phyloP scores from a whole-genome alignment of 345 rosid species.

The Populus pruinosa region DNA sequence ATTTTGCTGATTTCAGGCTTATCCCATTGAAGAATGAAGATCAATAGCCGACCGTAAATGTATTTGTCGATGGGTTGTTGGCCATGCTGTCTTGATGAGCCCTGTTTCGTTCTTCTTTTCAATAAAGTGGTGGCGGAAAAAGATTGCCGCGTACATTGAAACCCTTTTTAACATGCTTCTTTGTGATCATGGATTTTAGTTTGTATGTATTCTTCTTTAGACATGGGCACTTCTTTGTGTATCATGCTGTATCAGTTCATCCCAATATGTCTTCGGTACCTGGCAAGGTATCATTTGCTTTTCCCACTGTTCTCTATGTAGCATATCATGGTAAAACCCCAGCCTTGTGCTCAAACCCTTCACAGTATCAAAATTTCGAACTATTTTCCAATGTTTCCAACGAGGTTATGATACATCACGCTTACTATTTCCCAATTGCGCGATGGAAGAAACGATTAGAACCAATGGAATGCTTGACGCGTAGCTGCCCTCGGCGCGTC shows the following conservation, averaged over 20 bases:
- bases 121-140: conserved; percentile 19
- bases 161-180: not conserved
- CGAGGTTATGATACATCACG: no score
- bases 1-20: conserved; percentile 12
- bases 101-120: not conserved
- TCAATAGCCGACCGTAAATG: conserved; percentile 3
- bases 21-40: not conserved
- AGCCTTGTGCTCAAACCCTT: not conserved
- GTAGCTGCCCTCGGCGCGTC: not conserved
- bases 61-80: not conserved
- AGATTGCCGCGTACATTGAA: not conserved
- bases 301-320: no score
- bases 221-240: not conserved
- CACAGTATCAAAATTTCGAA: not conserved
- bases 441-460: no score
- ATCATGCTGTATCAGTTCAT: no score
- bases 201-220: not conserved
- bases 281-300: no score
- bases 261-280: no score
- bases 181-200: conserved; percentile 6
- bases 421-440: no score
- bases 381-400: not conserved
- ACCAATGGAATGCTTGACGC: no score
- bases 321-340: not conserved
- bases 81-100: not conserved